A percentile compares a stretch with the other conserved stretches of the same genome.
Evolutionary conservation across 768 basidiomycete genomes (phyloP).

Genomic region (Amanita rubescens): DNA sequence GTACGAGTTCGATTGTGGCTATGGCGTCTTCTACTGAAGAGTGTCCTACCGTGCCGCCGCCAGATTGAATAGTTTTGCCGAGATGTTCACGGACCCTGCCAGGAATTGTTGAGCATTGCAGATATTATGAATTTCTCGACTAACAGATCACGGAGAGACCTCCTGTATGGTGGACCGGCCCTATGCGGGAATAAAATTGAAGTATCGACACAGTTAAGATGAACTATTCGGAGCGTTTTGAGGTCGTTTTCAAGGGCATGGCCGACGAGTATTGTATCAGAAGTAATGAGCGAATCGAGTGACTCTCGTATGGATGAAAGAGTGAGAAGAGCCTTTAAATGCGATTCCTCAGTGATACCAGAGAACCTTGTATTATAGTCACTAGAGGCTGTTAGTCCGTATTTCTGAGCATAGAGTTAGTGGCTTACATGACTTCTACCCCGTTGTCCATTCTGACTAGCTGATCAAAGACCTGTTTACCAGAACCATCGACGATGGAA

Average conservation of each 20-base stretch:
- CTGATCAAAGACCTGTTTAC: constrained; percentile 74
- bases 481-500: constrained; percentile 77
- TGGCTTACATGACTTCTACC: constrained; percentile 65
- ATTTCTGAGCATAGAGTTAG: background rate
- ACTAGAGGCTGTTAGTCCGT: constrained; percentile 28
- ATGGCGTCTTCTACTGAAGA: constrained; percentile 86
- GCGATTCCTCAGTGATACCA: constrained; percentile 57
- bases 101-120: constrained; percentile 5
- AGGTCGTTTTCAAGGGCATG: constrained; percentile 93
- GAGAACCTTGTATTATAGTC: constrained; percentile 93
- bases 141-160: constrained; percentile 78
- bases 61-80: constrained; percentile 74
- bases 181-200: constrained; percentile 79
- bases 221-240: constrained; percentile 82
- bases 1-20: constrained; percentile 82
- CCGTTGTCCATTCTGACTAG: constrained; percentile 74
- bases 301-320: constrained; percentile 60
- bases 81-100: constrained; percentile 79
- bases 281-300: constrained; percentile 63
- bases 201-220: constrained; percentile 83
- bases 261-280: constrained; percentile 83
- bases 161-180: constrained; percentile 65
- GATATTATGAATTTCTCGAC: constrained; percentile 15
- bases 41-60: constrained; percentile 71
- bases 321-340: constrained; percentile 57